Evolutionary conservation across 768 basidiomycete genomes (phyloP).

Genomic region (Rhodosporidiobolus odoratus): DNA sequence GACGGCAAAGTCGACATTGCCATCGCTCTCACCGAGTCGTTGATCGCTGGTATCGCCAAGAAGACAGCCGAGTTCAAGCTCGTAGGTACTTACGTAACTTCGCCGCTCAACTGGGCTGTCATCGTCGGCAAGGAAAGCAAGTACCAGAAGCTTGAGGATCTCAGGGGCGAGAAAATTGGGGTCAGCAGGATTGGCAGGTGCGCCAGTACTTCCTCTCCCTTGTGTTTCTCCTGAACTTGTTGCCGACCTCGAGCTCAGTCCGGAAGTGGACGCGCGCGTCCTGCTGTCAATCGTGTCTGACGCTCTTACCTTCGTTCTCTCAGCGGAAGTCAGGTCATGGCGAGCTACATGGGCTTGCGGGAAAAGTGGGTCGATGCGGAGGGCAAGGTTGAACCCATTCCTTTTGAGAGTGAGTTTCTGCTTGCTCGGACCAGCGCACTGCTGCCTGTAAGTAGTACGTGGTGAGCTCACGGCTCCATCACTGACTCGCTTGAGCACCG

Average conservation of each 20-base stretch:
- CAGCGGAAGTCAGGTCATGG: slow-evolving; percentile 90
- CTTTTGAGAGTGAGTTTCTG: slow-evolving; percentile 37
- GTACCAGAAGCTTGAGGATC: slow-evolving; percentile 65
- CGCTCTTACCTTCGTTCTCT: no score
- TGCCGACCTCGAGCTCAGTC: no score
- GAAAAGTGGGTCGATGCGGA: slow-evolving; percentile 62
- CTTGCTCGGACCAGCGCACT: not conserved
- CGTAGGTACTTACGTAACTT: slow-evolving; percentile 79
- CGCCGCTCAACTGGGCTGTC: slow-evolving; percentile 66
- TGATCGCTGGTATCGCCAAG: slow-evolving; percentile 88
- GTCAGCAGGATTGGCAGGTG: slow-evolving; percentile 84
- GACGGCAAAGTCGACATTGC: slow-evolving; percentile 75
- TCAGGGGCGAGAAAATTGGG: slow-evolving; percentile 75
- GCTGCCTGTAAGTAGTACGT: slow-evolving; percentile 40
- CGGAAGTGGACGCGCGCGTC: not conserved
- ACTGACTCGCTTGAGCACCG: not conserved
- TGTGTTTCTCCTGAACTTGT: not conserved
- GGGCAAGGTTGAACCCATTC: slow-evolving; percentile 41
- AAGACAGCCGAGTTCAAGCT: slow-evolving; percentile 74
- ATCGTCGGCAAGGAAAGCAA: slow-evolving; percentile 71
- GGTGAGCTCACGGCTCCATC: not conserved
- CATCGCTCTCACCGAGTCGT: slow-evolving; percentile 80
- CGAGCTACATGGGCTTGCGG: slow-evolving; percentile 84
- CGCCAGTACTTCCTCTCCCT: not conserved
- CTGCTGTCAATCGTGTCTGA: no score